phyloP scores from a whole-genome alignment of 2,329 filamentous ascomycete genomes.

The Hypoxylon sp. region DNA sequence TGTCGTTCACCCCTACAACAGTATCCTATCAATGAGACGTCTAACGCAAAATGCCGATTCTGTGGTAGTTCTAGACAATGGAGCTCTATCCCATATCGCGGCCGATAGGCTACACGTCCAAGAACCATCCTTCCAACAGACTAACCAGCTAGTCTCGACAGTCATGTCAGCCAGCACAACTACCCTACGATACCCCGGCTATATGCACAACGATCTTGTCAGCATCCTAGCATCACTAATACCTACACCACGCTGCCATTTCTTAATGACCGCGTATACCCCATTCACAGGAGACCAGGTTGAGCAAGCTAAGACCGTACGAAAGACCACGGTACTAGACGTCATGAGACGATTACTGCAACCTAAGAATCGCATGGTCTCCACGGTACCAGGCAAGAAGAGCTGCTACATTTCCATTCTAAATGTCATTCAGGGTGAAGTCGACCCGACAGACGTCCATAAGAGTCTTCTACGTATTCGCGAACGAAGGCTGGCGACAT shows the following conservation, averaged over 20 bases:
- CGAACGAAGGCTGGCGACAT: slow-evolving; percentile 92
- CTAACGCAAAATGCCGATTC: slow-evolving; percentile 97
- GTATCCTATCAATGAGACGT: slow-evolving; percentile 89
- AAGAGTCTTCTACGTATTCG: slow-evolving; percentile 97
- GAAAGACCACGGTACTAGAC: slow-evolving; percentile 97
- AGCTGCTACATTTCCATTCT: slow-evolving; percentile 99
- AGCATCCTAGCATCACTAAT: slow-evolving; percentile 97
- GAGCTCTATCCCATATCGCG: slow-evolving; percentile 91
- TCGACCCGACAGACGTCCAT: slow-evolving; percentile 97
- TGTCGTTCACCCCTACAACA: slow-evolving; percentile 98
- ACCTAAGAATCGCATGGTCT: slow-evolving; percentile 99
- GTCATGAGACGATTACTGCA: slow-evolving; percentile 97
- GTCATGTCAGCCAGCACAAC: slow-evolving; percentile 99
- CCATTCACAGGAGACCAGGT: slow-evolving; percentile 97
- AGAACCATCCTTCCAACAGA: slow-evolving; percentile 96
- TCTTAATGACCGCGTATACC: slow-evolving; percentile 98
- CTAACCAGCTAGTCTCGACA: slow-evolving; percentile 95
- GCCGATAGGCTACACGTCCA: slow-evolving; percentile 95
- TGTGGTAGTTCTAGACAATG: slow-evolving; percentile 97
- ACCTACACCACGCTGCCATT: slow-evolving; percentile 95
- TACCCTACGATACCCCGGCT: slow-evolving; percentile 95
- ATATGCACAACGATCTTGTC: slow-evolving; percentile 99
- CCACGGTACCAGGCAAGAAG: slow-evolving; percentile 93
- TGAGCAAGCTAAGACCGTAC: slow-evolving; percentile 96
- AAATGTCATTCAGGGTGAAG: slow-evolving; percentile 99